phyloP scores from a whole-genome alignment of 257 asterid genomes.

The Nicotiana otophora region DNA sequence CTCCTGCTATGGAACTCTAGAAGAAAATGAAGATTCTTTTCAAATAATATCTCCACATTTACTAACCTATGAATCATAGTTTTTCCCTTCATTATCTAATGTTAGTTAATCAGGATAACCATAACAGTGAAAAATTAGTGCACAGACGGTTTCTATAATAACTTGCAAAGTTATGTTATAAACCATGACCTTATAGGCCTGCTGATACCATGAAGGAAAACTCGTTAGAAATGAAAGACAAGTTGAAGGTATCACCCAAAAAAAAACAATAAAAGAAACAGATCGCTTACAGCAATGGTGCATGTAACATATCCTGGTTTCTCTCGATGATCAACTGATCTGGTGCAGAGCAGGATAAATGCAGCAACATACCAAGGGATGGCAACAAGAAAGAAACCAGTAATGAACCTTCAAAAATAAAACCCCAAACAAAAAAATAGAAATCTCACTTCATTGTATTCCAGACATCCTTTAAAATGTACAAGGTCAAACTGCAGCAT shows the following conservation, averaged over 20 bases:
- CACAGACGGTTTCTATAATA: not conserved
- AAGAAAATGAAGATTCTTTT: not conserved
- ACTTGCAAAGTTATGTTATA: not conserved
- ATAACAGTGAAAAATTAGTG: not conserved
- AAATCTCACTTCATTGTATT: not conserved
- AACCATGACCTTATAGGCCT: not conserved
- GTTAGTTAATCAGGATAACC: not conserved
- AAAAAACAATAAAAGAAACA: not conserved
- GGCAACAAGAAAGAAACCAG: conserved; percentile 76
- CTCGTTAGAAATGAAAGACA: not conserved
- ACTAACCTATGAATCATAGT: not conserved
- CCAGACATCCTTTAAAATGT: not conserved
- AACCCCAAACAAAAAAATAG: not conserved
- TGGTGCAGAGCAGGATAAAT: conserved; percentile 51
- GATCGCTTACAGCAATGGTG: conserved; percentile 66
- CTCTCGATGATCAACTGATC: conserved; percentile 68
- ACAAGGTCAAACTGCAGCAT: not conserved
- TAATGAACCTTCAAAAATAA: conserved; percentile 55
- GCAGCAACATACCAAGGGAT: conserved; percentile 85
- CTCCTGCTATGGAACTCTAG: not conserved
- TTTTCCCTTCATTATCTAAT: not conserved
- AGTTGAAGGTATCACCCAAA: not conserved
- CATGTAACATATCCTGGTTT: conserved; percentile 75
- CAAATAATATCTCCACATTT: not conserved
- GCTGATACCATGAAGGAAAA: not conserved